Evolutionary conservation across 2,329 filamentous ascomycete species (phyloP).

Genomic region (Xylariaceae sp.): DNA sequence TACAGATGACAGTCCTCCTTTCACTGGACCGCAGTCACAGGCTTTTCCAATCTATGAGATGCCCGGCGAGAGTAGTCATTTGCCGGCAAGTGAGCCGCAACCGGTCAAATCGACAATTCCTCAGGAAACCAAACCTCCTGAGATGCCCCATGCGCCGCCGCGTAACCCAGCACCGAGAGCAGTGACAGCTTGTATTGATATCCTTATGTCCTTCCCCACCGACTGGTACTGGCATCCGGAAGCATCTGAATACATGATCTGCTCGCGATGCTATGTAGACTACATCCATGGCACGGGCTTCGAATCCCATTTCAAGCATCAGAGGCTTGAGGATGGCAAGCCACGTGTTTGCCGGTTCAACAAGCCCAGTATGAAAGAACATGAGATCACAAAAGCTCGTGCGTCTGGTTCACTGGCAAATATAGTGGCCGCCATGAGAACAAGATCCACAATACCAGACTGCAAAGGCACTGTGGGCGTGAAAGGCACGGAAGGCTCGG

Average conservation of each 20-base stretch:
- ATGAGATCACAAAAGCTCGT: constrained; percentile 34
- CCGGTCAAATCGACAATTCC: background rate
- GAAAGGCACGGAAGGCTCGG: constrained; percentile 7
- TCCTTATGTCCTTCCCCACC: constrained; percentile 27
- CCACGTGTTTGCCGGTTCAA: constrained; percentile 31
- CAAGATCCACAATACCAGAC: constrained; percentile 16
- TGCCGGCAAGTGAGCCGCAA: background rate
- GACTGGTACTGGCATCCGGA: constrained; percentile 38
- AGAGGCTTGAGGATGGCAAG: constrained; percentile 22
- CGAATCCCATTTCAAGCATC: constrained; percentile 27
- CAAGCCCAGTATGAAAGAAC: constrained; percentile 33
- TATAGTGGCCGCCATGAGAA: constrained; percentile 31
- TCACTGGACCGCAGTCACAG: background rate
- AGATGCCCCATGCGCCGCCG: background rate
- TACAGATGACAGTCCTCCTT: background rate
- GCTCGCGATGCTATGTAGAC: constrained; percentile 41
- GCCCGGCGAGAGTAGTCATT: background rate
- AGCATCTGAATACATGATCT: constrained; percentile 36
- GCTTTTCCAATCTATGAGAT: background rate
- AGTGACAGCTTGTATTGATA: constrained; percentile 31
- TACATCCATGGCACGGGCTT: constrained; percentile 34
- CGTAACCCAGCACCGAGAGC: constrained; percentile 7
- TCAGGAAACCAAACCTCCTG: background rate
- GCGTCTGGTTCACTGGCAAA: constrained; percentile 24
- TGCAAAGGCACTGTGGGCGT: constrained; percentile 20